Conservation (phyloP, 2,329 filamentous ascomycete genomes). For the Epichloe sibirici region DNA sequence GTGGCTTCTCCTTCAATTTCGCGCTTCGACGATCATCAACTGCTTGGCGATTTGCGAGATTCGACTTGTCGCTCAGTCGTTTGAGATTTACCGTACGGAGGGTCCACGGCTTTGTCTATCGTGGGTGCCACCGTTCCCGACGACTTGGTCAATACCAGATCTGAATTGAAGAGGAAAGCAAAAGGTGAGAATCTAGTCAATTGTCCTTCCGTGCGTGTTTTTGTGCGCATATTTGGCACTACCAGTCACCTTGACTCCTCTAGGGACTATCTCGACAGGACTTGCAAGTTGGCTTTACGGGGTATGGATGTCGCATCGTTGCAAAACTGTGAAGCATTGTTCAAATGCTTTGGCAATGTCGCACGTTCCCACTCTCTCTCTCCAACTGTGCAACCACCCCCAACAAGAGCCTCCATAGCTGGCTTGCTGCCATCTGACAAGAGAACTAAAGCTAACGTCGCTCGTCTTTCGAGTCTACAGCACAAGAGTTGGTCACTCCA, state of each 20-base stretch:
- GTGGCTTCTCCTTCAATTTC: constrained; percentile 6
- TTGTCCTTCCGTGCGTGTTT: background rate
- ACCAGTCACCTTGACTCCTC: background rate
- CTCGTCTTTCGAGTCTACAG: background rate
- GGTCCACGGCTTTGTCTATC: constrained; percentile 14
- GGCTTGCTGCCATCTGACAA: background rate
- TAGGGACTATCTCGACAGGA: background rate
- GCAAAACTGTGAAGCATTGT: background rate
- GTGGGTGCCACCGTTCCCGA: constrained; percentile 13
- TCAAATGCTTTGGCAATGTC: background rate
- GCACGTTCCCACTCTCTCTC: background rate
- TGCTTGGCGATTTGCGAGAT: background rate
- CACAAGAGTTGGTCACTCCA: background rate
- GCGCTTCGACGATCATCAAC: constrained; percentile 4
- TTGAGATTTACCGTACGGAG: constrained; percentile 10
- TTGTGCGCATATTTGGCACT: background rate
- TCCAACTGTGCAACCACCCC: background rate
- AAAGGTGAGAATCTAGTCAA: background rate
- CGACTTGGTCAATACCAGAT: constrained; percentile 8
- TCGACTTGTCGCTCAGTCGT: background rate
- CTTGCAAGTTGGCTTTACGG: background rate
- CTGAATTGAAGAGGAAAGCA: background rate
- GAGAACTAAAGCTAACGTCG: background rate
- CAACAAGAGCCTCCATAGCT: background rate
- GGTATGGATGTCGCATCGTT: background rate